These are phyloP conservation scores for Pulveroboletus sp. DNA, from an alignment of 768 basidiomycete species.

Conservation along the genomic window DNA sequence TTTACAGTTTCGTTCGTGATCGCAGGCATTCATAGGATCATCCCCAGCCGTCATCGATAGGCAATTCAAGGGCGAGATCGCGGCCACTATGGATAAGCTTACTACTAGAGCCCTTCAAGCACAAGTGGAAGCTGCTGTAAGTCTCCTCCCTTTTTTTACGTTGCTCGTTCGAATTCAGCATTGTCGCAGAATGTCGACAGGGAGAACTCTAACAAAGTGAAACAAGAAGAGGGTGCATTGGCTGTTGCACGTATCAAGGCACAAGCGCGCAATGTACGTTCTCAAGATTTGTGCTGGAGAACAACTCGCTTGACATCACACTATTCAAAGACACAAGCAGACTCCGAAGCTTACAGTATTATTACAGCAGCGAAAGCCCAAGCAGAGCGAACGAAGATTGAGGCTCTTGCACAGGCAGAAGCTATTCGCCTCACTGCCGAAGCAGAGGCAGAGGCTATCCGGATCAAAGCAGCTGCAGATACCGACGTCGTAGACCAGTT, in stretches of 20 bases:
- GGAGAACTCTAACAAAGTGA: constrained; percentile 85
- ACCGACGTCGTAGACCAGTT: constrained; percentile 56
- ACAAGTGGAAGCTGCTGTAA: constrained; percentile 80
- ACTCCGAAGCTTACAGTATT: constrained; percentile 70
- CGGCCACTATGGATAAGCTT: constrained; percentile 78
- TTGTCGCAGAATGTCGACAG: constrained; percentile 67
- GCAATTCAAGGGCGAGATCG: constrained; percentile 87
- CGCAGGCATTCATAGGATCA: constrained; percentile 1
- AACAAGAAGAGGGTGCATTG: constrained; percentile 77
- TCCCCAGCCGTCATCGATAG: constrained; percentile 74
- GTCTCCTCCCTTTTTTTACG: constrained; percentile 18
- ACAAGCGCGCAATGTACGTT: constrained; percentile 47
- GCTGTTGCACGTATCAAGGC: constrained; percentile 76
- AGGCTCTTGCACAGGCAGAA: constrained; percentile 73
- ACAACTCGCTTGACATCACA: constrained; percentile 5
- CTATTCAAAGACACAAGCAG: constrained; percentile 53
- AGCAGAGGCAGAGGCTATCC: constrained; percentile 68
- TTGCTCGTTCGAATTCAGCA: not conserved
- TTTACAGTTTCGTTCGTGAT: not conserved
- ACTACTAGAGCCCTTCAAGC: constrained; percentile 82
- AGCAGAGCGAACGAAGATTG: constrained; percentile 61
- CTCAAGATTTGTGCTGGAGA: not conserved
- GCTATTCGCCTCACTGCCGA: constrained; percentile 72
- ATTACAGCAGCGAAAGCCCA: constrained; percentile 72
- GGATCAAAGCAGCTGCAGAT: constrained; percentile 63